Base-by-base conservation (phyloP, 1,139 yeast species). In the Diutina pseudorugosa region DNA sequence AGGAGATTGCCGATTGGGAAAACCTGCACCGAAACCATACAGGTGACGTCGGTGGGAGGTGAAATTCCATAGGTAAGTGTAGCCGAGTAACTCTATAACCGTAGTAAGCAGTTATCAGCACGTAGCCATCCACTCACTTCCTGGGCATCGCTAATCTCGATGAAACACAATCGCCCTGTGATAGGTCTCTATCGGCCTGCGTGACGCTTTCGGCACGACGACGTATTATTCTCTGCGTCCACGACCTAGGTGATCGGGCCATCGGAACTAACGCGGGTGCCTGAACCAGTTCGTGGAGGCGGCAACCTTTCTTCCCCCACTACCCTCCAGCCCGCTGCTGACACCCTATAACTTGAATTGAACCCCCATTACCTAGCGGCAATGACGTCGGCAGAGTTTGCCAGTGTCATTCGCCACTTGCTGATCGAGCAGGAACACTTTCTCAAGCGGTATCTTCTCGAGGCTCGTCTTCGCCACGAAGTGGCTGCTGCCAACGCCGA, bases 351-450 rank as follows among this genome's bases (percentile, higher is more conserved):
- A n/a, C n/a, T n/a, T n/a, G n/a, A n/a, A n/a, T n/a, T n/a, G n/a
- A n/a, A n/a, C n/a, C 36, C n/a, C 36, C 36, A 7, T 14, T 12
- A 30, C 36, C 12, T 4, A 9, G 12, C 11, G 42, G 42, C 20
- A 18, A 41, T 41, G 41, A 16, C 41, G 11, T 19, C 50, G n/a
- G 30, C 48, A 18, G 51, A 50, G 9, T 53, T 54, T 48, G 41
- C 36, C 40, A 56, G 40, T 25, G 40, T 56, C 41, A 30, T 57
- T 5, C 50, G 50, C 51, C 53, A 41, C 43, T 53, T 59, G 30
- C 65, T 73, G n/a, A 77, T 85, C 2, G 71, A 77, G 0, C 85
- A 87, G 62, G 95, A 88, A 65, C 97, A 91, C 61, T 87, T 86
- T 64, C 73, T 91, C 54, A 91, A 91, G 67, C 80, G 94, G 60